Evolutionary conservation across 495 filamentous ascomycete genomes (phyloP).

Genomic region (Trichocladium antarcticum): DNA sequence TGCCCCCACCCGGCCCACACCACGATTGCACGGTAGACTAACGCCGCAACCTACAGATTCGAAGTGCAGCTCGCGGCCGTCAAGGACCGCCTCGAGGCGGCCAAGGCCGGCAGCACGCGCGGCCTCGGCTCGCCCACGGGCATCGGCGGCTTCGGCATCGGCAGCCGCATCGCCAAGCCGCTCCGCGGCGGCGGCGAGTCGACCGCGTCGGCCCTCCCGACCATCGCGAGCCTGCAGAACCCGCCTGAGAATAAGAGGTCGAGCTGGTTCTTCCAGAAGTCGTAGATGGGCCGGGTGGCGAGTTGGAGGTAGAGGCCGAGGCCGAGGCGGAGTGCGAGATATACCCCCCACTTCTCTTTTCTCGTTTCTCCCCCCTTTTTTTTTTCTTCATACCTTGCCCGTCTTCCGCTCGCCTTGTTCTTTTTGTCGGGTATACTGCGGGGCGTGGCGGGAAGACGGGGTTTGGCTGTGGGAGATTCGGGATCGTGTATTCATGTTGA

Average conservation of each 20-base stretch:
- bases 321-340: neutral
- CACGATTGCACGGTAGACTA: too few relatives aligned
- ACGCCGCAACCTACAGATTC: constrained; percentile 50
- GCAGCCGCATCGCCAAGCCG: constrained; percentile 91
- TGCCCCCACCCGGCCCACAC: too few relatives aligned
- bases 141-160: constrained; percentile 62
- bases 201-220: constrained; percentile 36
- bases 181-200: constrained; percentile 80
- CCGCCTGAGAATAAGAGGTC: constrained; percentile 42
- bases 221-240: constrained; percentile 44
- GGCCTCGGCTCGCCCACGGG: constrained; percentile 56
- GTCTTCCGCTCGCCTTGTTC: neutral
- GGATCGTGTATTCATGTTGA: neutral
- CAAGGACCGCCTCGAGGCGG: constrained; percentile 93
- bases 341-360: neutral
- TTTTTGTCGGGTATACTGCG: neutral
- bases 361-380: neutral
- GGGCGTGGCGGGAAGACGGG: too few relatives aligned
- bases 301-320: neutral
- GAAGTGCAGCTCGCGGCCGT: constrained; percentile 93
- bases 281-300: neutral
- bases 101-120: constrained; percentile 78
- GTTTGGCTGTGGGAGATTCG: neutral
- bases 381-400: too few relatives aligned
- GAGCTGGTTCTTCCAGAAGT: constrained; percentile 50